Percentiles rank a stretch among this genome's conserved stretches.
These are phyloP conservation scores for Leishmania tropica DNA, from an alignment of 208 protist species.

Conservation along the genomic window DNA sequence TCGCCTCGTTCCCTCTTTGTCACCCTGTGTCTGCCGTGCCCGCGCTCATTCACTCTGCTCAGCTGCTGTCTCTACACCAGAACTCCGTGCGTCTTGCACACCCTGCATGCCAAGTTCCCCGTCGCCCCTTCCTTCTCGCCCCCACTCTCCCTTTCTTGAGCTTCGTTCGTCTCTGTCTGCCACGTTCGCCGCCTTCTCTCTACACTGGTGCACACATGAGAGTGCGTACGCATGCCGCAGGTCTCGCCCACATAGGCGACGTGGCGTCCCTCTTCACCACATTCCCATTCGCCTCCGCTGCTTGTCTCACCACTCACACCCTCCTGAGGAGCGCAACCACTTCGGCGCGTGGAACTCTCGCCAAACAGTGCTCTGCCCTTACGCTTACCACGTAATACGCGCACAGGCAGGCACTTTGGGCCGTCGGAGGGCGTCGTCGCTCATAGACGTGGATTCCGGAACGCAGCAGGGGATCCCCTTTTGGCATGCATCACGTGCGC, in stretches of 20 bases:
- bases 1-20: background rate
- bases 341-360: background rate
- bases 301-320: background rate
- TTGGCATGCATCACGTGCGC: slow-evolving; percentile 61
- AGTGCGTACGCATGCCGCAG: background rate
- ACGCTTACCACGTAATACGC: background rate
- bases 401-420: background rate
- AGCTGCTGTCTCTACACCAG: no score
- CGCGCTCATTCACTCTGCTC: background rate
- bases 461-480: background rate
- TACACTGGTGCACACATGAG: background rate
- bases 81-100: background rate
- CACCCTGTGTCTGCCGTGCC: background rate
- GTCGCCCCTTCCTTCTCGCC: no score
- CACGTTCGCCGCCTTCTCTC: background rate
- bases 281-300: background rate
- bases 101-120: background rate
- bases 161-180: background rate
- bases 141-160: background rate
- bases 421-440: background rate
- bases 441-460: background rate
- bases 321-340: background rate
- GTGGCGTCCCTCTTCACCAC: background rate
- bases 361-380: background rate
- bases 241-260: background rate